Base-by-base conservation (phyloP, 148 eudicot species). In the Vaccinium macrocarpon region DNA sequence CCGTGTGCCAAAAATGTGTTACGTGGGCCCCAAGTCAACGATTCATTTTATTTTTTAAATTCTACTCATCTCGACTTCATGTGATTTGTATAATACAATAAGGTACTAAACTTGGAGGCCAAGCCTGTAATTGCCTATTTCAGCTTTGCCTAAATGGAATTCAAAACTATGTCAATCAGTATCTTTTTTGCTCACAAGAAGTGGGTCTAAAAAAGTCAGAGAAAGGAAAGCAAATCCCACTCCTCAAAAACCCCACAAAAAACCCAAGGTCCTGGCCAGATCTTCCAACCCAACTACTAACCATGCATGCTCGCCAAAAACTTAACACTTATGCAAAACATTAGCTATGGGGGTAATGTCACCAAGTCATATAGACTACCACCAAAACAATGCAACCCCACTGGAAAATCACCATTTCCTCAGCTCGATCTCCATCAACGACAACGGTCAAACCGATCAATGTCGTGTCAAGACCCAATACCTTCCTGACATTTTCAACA, bases 251-350 rank as follows among this genome's bases (percentile, higher is more conserved):
- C 12, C 14, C 76, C 84, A 59, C 56, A 2, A 76, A 29, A 4
- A 64, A 23, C 42, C 27, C 83, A 59, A 85, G 52, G 81, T 59
- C 74, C 8, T 85, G 87, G 87, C 80, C 87, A 59, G 81, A 81
- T 62, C 59, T 85, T 64, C 84, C 87, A 0, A 21, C 76, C 38
- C 76, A 75, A 50, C 53, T 81, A 51, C 49, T 73, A n/a, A 32
- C 4, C 38, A 29, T 42, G 75, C 38, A 29, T 42, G 75, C 16
- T 75, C 29, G 83, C 64, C 4, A 76, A 53, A 49, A 56, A 85
- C 7, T 62, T 76, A 35, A 21, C 56, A 35, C 79, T 84, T 19
- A 85, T 38, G 76, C 51, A 78, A 6, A 84, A 78, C 82, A 49
- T 84, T 16, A 29, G 18, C 49, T 77, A 61, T 13, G 82, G 86